Evolutionary conservation across 768 basidiomycete genomes (phyloP).

Genomic region (Nevesoporus exiguus): DNA sequence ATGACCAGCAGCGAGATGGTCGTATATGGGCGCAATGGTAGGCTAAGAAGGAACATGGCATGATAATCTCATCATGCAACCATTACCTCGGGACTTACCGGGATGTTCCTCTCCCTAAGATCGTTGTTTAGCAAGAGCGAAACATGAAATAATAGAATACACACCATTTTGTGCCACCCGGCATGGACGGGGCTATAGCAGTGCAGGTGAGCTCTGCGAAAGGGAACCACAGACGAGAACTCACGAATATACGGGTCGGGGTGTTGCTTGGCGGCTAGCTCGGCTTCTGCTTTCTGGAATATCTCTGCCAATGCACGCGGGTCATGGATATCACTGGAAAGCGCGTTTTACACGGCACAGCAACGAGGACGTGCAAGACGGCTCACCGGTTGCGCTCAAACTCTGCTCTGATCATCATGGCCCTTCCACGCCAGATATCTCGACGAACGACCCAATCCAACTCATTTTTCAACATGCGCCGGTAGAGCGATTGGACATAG

Average conservation of each 20-base stretch:
- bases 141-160: constrained; percentile 27
- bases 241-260: constrained; percentile 93
- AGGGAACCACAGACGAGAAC: constrained; percentile 32
- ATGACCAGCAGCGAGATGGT: constrained; percentile 45
- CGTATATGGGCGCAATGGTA: constrained; percentile 58
- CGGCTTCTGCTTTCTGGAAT: constrained; percentile 75
- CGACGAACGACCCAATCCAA: constrained; percentile 88
- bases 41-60: constrained; percentile 41
- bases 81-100: constrained; percentile 46
- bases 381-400: constrained; percentile 88
- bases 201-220: constrained; percentile 1
- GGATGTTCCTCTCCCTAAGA: constrained; percentile 78
- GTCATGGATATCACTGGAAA: constrained; percentile 71
- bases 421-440: constrained; percentile 82
- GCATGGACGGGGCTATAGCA: constrained; percentile 68
- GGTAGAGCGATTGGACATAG: constrained; percentile 91
- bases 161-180: constrained; percentile 96
- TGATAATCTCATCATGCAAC: neutral
- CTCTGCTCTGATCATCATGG: constrained; percentile 82
- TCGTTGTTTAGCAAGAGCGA: neutral
- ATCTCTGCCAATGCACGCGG: constrained; percentile 78
- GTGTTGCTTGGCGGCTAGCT: constrained; percentile 63
- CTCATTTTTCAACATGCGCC: constrained; percentile 78
- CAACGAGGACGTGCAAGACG: neutral
- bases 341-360: neutral